Base-by-base conservation (phyloP, 2,329 filamentous ascomycete genomes). In the Shiraia bambusicola region DNA sequence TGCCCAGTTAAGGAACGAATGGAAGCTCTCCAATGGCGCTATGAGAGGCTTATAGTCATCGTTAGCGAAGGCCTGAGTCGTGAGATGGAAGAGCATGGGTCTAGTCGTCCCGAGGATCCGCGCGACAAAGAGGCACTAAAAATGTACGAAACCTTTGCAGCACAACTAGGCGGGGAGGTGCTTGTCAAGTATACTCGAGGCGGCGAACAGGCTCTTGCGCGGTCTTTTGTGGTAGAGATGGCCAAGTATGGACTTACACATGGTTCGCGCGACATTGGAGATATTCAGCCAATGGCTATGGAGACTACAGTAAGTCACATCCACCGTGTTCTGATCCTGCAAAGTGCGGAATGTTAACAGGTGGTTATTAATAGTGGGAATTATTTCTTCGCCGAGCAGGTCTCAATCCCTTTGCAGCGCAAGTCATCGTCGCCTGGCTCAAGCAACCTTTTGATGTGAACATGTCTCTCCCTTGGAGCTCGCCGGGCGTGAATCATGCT, bases 381-480 rank as follows among this genome's bases (percentile, higher is more conserved):
- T 32, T 80, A 8, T 86, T 87, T 47, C 71, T 91, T 16, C 74
- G 85, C 11, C 72, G 75, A 16, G 76, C 77, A 1, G 87, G 87
- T 0, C 64, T 89, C 59, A 90, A 91, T 63, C 76, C 80, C 0
- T 88, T 81, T 60, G 86, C 85, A 2, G 86, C 87, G 2, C 86
- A 89, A 60, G 72, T 74, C 8, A 71, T 88, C 2, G 67, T 87
- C 25, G 70, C 68, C 1, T 61, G 64, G 3, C 56, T 67, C 37
- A 64, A 61, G 29, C 29, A 50, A 6, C 51, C 56, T 1, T 31
- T 49, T 8, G 27, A 49, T 3, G 31, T 57, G 6, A 19, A 40
- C 2, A 16, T 55, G 15, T 40, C 51, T 10, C 11, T 39, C 6
- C 5, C 11, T 2, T 39, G 44, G 7, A 45, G 37, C 15, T 47